A percentile compares a stretch with the other conserved stretches of the same genome.
These are phyloP conservation scores for Eucalyptus tenuipes DNA, from an alignment of 345 rosid species.

Conservation along the genomic window DNA sequence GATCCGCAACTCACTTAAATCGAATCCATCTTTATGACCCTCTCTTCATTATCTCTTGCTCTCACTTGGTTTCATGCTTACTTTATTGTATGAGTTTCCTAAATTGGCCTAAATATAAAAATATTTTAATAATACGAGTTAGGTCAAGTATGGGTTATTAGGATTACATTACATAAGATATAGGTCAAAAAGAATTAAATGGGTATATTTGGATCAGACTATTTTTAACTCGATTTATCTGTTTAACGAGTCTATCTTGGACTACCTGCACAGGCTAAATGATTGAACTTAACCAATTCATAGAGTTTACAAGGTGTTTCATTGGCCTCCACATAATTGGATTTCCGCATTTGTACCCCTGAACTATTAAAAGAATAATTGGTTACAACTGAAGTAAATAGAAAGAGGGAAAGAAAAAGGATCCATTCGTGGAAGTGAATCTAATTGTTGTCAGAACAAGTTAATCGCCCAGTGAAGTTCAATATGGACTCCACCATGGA, in stretches of 20 bases:
- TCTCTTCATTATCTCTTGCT: too few relatives aligned
- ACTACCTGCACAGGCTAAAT: neutral
- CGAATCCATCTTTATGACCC: too few relatives aligned
- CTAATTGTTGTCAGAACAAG: neutral
- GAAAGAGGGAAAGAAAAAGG: neutral
- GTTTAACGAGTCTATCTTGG: neutral
- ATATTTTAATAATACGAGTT: too few relatives aligned
- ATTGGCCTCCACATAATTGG: neutral
- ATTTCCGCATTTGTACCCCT: neutral
- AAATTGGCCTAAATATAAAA: too few relatives aligned
- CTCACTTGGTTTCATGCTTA: too few relatives aligned
- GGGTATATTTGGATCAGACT: too few relatives aligned
- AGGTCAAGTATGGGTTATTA: too few relatives aligned
- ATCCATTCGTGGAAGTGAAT: neutral
- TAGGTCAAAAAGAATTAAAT: too few relatives aligned
- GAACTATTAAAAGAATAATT: neutral
- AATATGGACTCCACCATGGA: neutral
- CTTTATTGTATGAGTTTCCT: too few relatives aligned
- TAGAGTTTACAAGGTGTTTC: accelerated
- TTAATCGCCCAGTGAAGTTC: neutral
- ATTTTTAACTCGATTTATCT: too few relatives aligned
- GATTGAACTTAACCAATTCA: neutral
- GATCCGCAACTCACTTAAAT: too few relatives aligned
- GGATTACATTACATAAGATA: too few relatives aligned
- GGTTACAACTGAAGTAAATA: neutral